Base-by-base conservation (phyloP, 352 stramenopile species). In the Saprolegnia parasitica region DNA sequence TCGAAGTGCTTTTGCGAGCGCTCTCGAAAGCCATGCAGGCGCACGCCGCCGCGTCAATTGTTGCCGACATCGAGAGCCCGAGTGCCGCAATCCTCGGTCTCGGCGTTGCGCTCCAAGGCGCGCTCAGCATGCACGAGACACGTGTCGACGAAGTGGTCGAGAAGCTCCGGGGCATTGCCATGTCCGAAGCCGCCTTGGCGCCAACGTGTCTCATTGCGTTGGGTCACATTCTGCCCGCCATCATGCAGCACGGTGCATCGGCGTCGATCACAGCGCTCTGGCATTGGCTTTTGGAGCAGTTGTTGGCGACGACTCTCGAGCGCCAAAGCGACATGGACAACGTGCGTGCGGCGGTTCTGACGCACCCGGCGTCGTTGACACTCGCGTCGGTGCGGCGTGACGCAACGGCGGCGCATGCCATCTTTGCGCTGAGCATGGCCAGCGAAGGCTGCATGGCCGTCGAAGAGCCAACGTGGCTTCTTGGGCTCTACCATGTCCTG, bases 391-490 rank as follows among this genome's bases (percentile, higher is more conserved):
- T 24, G 13, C 52, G 10, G n/a, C 52, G 35, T 42, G 52, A 70
- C 15, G 50, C 63, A 10, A 46, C 13, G 5, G 6, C 58, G 13
- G 9, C 46, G 5, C 21, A 24, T 29, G 39, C 37, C 15, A 0
- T 61, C 16, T 13, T 52, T 1, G 63, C 63, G 15, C 37, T 70
- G 0, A n/a, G 45, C 8, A 49, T 70, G 63, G 63, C 63, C 5
- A 70, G 63, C 54, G 50, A 70, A 24, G 63, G 63, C 20, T 70
- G 63, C 32, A 62, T 70, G 63, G 24, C 24, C 20, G 26, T 46
- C 11, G 42, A 70, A 24, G 13, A 24, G 1, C 47, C 63, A 9
- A 4, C 47, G 50, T 70, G 63, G 63, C 63, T 70, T 46, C 4
- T 15, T 6, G 63, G 49, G 8, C 21, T 70, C 15, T 52, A 40